Base-by-base conservation (phyloP, 257 asterid species). In the Solanum acaule region DNA sequence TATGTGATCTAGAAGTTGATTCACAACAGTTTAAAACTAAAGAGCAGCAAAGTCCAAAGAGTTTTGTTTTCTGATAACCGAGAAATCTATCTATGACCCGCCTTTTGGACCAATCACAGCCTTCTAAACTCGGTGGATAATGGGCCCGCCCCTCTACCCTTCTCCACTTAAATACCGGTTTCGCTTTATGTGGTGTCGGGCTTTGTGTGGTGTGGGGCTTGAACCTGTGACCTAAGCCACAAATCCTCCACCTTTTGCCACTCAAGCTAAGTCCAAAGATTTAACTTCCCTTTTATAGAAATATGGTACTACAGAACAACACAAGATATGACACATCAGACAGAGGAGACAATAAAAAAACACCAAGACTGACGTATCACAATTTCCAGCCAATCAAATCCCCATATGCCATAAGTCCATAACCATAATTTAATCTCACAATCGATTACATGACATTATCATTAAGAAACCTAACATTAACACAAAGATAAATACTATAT, bases 61-160 rank as follows among this genome's bases (percentile, higher is more conserved):
- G 65, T 56, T 6, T 2, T 56, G 5, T 56, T 16, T 52, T 52
- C 0, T 31, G 33, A 52, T 52, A 0, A 52, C 63, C 23, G 10
- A 52, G 10, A 16, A 52, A 52, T 52, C 0, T 0, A 52, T 16
- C 0, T 6, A 0, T 52, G 63, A 52, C 63, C 63, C 16, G 2
- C 8, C 61, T 1, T 2, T 52, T 1, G 23, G 63, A 52, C 23
- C 63, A 52, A 52, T 52, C 63, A 52, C 4, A 52, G 0, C 4
- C 63, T 52, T 52, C 63, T 52, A 52, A 52, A 52, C 63, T 52
- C 10, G 0, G 63, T 52, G 63, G n/a, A 52, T 52, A 52, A 52
- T 6, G 23, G 0, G 0, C 63, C 23, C 9, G 0, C 63, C 2
- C 23, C 63, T 16, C 2, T 52, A 52, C n/a, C 63, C n/a, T 52